Conservation (phyloP, 225 moss, liverwort and hornwort genomes). For the Anthoceros angustus region DNA sequence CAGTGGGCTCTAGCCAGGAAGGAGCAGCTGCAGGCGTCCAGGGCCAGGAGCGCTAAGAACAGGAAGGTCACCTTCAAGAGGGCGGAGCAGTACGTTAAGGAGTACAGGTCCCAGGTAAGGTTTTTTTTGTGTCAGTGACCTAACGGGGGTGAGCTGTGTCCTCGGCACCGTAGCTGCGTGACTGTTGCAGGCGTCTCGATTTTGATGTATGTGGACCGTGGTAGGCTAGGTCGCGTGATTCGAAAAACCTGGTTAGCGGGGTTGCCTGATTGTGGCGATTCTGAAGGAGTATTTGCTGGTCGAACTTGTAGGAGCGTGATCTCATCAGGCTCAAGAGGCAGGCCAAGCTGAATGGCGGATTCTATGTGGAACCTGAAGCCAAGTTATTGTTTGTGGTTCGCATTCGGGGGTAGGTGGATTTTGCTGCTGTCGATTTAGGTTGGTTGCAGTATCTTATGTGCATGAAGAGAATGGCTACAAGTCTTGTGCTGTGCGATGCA, state of each 20-base stretch:
- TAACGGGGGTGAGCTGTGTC: neutral
- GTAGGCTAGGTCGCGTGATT: too few species aligned
- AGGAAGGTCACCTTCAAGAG: slow-evolving; percentile 53
- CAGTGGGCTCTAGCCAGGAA: slow-evolving; percentile 38
- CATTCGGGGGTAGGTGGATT: slow-evolving; percentile 37
- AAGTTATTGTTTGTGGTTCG: slow-evolving; percentile 72
- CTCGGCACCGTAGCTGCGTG: too few species aligned
- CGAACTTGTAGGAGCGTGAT: slow-evolving; percentile 30
- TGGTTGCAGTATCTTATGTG: neutral
- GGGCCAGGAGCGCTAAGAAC: slow-evolving; percentile 26
- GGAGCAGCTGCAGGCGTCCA: slow-evolving; percentile 27
- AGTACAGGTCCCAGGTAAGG: slow-evolving; percentile 39
- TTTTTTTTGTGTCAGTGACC: neutral
- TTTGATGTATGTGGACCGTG: too few species aligned
- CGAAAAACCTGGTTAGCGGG: too few species aligned
- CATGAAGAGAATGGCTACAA: neutral
- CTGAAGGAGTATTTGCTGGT: neutral
- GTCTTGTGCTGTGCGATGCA: slow-evolving; percentile 5
- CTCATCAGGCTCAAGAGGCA: slow-evolving; percentile 67
- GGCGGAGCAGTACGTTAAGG: slow-evolving; percentile 57
- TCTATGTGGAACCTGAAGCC: slow-evolving; percentile 73
- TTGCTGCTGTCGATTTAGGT: neutral
- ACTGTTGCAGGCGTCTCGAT: too few species aligned
- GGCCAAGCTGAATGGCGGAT: slow-evolving; percentile 76
- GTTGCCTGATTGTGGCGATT: too few species aligned